Percentiles rank a stretch among this genome's conserved stretches.
phyloP scores from a whole-genome alignment of 2,329 filamentous ascomycete species.

The Dichotomopilus funicola region DNA sequence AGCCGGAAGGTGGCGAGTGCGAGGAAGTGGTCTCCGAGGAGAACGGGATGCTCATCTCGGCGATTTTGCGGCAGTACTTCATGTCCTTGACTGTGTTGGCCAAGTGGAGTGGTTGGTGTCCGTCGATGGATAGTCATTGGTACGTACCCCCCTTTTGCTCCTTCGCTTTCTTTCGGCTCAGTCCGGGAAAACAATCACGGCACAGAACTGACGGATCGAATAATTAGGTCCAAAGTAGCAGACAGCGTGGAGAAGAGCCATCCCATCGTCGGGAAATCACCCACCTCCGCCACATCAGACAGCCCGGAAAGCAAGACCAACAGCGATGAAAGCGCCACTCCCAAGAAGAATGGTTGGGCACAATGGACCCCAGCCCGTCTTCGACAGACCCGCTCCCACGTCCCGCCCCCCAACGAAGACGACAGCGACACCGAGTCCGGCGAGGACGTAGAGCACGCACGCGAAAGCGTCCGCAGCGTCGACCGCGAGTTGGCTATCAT shows the following conservation, averaged over 20 bases:
- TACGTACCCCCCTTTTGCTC: slow-evolving; percentile 19
- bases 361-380: slow-evolving; percentile 33
- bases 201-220: not conserved
- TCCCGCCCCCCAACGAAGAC: slow-evolving; percentile 30
- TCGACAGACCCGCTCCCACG: slow-evolving; percentile 29
- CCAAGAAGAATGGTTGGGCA: slow-evolving; percentile 29
- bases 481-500: slow-evolving; percentile 56
- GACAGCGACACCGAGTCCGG: slow-evolving; percentile 25
- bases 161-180: not conserved
- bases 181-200: not conserved
- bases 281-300: not conserved
- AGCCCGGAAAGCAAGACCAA: not conserved
- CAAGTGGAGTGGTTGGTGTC: slow-evolving; percentile 67
- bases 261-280: slow-evolving; percentile 14
- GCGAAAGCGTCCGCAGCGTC: slow-evolving; percentile 36
- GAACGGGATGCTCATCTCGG: slow-evolving; percentile 78
- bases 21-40: slow-evolving; percentile 80
- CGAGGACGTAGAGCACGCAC: slow-evolving; percentile 27
- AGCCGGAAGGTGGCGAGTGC: slow-evolving; percentile 67
- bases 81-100: slow-evolving; percentile 77
- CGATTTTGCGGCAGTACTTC: slow-evolving; percentile 85
- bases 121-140: slow-evolving; percentile 60
- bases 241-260: slow-evolving; percentile 17
- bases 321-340: not conserved
- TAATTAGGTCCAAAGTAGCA: slow-evolving; percentile 13